phyloP scores from a whole-genome alignment of 495 filamentous ascomycete genomes.

The Penicillium nucicola region DNA sequence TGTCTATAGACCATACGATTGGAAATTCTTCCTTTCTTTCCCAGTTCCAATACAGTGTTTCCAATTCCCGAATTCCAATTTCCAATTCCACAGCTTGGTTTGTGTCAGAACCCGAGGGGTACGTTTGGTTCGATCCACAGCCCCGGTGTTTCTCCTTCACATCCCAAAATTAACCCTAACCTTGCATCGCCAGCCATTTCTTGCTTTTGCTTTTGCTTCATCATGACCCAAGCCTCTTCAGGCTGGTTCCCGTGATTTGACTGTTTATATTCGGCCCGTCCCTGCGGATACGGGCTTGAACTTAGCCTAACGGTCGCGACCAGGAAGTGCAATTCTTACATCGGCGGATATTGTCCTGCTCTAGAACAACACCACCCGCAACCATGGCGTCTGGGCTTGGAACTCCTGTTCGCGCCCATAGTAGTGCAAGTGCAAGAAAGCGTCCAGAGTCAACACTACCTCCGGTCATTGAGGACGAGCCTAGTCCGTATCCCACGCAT shows the following conservation, averaged over 20 bases:
- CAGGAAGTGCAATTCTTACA: no score
- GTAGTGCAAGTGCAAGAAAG: background rate
- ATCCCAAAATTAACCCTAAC: background rate
- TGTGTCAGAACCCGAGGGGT: background rate
- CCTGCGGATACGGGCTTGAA: background rate
- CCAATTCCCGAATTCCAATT: no score
- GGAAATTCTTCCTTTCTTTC: background rate
- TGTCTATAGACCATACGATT: background rate
- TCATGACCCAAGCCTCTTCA: background rate
- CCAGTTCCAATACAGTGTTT: background rate
- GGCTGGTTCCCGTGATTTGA: slow-evolving; percentile 1
- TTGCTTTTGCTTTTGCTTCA: background rate
- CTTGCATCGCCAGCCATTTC: slow-evolving; percentile 6
- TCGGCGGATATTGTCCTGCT: background rate
- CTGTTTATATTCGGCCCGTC: background rate
- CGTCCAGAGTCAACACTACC: background rate
- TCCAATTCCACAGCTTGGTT: no score
- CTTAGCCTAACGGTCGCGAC: background rate
- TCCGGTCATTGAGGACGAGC: background rate
- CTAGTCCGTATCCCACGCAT: slow-evolving; percentile 54
- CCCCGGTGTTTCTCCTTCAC: no score
- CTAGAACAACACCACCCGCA: no score
- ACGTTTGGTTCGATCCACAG: no score
- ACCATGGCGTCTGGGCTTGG: background rate
- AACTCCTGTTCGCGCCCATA: background rate